phyloP scores from a whole-genome alignment of 2,329 filamentous ascomycete species.

The Raffaelea ambrosiae region DNA sequence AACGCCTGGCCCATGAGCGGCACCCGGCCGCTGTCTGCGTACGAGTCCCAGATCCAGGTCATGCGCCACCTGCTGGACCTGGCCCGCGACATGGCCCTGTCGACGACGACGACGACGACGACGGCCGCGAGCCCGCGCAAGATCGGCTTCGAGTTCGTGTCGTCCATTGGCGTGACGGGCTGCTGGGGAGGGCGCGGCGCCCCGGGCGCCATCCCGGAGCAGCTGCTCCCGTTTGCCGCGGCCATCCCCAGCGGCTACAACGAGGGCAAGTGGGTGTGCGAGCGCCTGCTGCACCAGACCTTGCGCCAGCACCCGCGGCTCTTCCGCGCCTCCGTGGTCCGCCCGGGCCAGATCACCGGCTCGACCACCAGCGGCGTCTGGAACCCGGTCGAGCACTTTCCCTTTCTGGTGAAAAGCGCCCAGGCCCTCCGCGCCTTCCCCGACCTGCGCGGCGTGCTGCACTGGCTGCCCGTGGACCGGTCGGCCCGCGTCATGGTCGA shows the following conservation, averaged over 20 bases:
- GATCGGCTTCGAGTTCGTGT: constrained; percentile 31
- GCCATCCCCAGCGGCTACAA: constrained; percentile 38
- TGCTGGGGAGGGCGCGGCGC: constrained; percentile 11
- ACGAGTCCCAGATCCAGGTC: constrained; percentile 33
- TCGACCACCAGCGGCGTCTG: constrained; percentile 40
- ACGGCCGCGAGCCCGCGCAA: constrained; percentile 13
- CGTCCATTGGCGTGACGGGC: constrained; percentile 30
- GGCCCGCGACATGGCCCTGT: constrained; percentile 19
- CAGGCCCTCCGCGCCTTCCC: constrained; percentile 35
- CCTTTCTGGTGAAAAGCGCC: constrained; percentile 39
- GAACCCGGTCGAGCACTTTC: constrained; percentile 44
- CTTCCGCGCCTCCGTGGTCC: constrained; percentile 34
- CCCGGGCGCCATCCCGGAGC: constrained; percentile 31
- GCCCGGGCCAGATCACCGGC: constrained; percentile 45
- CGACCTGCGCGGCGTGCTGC: constrained; percentile 27
- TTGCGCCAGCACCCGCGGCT: constrained; percentile 28
- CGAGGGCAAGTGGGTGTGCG: constrained; percentile 44
- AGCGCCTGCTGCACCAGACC: constrained; percentile 39
- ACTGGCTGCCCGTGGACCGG: constrained; percentile 37
- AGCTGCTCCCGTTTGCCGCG: constrained; percentile 25
- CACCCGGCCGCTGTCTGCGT: constrained; percentile 26
- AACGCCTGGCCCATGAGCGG: constrained; percentile 43
- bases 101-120: not conserved
- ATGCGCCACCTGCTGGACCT: constrained; percentile 40
- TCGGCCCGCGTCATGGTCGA: constrained; percentile 19